Evolutionary conservation across 106 monocot species (phyloP).

Genomic region (Platanthera zijinensis): DNA sequence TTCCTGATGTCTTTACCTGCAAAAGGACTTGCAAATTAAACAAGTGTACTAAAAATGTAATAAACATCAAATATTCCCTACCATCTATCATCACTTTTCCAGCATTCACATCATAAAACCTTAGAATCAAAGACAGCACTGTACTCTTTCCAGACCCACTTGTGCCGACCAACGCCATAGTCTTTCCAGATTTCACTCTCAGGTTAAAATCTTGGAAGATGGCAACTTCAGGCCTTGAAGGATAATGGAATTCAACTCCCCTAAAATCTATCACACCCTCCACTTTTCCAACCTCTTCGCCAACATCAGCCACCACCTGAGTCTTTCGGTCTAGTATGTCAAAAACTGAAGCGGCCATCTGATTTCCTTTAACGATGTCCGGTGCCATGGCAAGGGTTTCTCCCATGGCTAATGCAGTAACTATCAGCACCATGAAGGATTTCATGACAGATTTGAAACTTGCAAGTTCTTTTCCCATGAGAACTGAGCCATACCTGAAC

Average conservation of each 20-base stretch:
- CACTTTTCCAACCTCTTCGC: constrained; percentile 40
- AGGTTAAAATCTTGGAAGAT: constrained; percentile 52
- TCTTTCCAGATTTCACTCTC: constrained; percentile 48
- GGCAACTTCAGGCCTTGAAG: constrained; percentile 50
- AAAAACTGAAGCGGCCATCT: constrained; percentile 68
- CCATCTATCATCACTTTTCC: constrained; percentile 66
- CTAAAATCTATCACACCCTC: constrained; percentile 57
- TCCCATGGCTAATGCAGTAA: constrained; percentile 91
- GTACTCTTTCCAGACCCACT: constrained; percentile 77
- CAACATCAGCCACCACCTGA: constrained; percentile 32
- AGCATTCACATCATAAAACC: constrained; percentile 50
- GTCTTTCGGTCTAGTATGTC: constrained; percentile 69
- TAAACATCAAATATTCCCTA: constrained; percentile 6
- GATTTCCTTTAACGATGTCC: constrained; percentile 69
- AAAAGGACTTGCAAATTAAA: background rate
- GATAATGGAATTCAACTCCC: constrained; percentile 54
- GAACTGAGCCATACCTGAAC: constrained; percentile 82
- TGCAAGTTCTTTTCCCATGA: constrained; percentile 85
- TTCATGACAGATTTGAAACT: constrained; percentile 95
- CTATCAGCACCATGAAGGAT: constrained; percentile 95
- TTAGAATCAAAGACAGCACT: constrained; percentile 39
- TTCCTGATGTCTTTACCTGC: constrained; percentile 82
- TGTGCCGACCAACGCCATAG: constrained; percentile 67
- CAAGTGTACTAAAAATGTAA: background rate
- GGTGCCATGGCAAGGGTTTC: constrained; percentile 74